Evolutionary conservation across 768 basidiomycete genomes (phyloP), one percentile per base, ranked within the genome.

Genomic region (Auriscalpium vulgare): DNA sequence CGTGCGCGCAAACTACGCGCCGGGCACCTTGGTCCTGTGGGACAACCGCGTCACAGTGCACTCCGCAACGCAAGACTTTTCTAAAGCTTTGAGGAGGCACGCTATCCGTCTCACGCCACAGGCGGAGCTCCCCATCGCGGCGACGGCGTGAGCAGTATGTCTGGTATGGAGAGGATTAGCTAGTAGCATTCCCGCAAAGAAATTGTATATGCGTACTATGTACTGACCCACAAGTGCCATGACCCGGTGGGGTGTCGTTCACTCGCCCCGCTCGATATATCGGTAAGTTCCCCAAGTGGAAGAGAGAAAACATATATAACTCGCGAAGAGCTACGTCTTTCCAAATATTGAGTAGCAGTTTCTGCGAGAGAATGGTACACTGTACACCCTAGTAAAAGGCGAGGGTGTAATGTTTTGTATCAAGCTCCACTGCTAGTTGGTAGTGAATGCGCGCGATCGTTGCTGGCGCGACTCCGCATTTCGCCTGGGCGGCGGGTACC

Each of bases 331-430:
- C 55, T 38, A 43, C 1, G 29, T 4, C 29, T 14, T 45, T 46
- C 59, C 56, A 60, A 62, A 62, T 53, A 60, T 57, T 55, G 50
- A 4, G 2, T n/a, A 40, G 59, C 48, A 54, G 56, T 38, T 57
- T 59, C 51, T 2, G 2, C 11, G 10, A 1, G 51, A 48, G 17
- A 74, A 71, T 68, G 68, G 66, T 67, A 77, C 78, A 80, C 79
- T 74, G 80, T 79, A 78, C 75, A 75, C 79, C 78, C 80, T 81
- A 80, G 80, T 81, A 80, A 81, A 81, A 81, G 79, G 80, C 78
- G 79, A 81, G 80, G 79, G 80, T 76, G 75, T 78, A 78, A 74
- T 78, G 16, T 11, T 21, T 60, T 60, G 59, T 53, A 21, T 34
- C 46, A 46, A 45, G 53, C 51, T 37, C 61, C 50, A 14, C 59